Evolutionary conservation across 192 early-diverging fungal species (phyloP).

Genomic region (Dissophora ornata): DNA sequence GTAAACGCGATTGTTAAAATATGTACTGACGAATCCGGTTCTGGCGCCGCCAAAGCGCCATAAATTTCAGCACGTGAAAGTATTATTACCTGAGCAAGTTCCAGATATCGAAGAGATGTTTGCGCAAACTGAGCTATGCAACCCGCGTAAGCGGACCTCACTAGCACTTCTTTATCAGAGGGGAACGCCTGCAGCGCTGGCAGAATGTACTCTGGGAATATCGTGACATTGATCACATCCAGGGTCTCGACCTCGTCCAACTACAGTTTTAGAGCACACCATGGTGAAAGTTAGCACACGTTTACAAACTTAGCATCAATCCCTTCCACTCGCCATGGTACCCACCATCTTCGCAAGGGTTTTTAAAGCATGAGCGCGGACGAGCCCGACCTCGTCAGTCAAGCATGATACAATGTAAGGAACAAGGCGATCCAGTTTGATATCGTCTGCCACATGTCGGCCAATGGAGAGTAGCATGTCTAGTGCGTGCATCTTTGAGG

Average conservation of each 20-base stretch:
- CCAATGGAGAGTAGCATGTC: conserved; percentile 79
- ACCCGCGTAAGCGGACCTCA: conserved; percentile 84
- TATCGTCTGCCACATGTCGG: conserved; percentile 74
- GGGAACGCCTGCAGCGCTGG: conserved; percentile 79
- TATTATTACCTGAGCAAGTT: conserved; percentile 82
- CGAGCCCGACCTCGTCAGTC: conserved; percentile 70
- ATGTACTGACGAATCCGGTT: too few species aligned
- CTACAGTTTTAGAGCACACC: conserved; percentile 38
- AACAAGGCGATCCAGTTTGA: conserved; percentile 80
- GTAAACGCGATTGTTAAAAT: not conserved
- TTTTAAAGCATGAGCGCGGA: conserved; percentile 72
- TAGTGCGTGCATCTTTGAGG: conserved; percentile 76
- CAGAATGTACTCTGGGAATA: conserved; percentile 93
- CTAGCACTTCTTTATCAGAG: conserved; percentile 77
- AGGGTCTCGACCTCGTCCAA: conserved; percentile 80
- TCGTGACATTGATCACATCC: conserved; percentile 82
- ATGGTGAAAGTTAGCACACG: not conserved
- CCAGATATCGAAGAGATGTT: conserved; percentile 77
- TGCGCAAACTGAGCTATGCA: conserved; percentile 86
- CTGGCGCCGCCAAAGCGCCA: too few species aligned
- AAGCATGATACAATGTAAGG: conserved; percentile 80
- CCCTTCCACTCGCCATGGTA: not conserved
- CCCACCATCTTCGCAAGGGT: conserved; percentile 77
- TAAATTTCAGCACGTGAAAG: too few species aligned
- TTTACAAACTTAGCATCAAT: not conserved